Base-by-base conservation (phyloP, 805 yeast species). In the Candida wancherniae region DNA sequence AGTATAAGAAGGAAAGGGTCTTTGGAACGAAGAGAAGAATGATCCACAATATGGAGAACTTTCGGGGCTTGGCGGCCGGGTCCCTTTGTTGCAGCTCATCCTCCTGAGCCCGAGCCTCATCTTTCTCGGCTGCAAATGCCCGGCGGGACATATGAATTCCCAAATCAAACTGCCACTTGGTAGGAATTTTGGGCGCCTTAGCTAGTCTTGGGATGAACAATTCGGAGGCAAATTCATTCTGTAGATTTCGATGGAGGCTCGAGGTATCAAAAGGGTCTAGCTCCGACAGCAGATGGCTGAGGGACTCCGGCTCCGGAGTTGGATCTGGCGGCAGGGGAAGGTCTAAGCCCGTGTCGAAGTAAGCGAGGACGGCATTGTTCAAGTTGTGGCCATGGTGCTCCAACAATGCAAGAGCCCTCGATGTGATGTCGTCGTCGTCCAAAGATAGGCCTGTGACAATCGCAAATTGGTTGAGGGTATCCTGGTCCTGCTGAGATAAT, bases 291-390 rank as follows among this genome's bases (percentile, higher is more conserved):
- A 15, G 9, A 17, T 23, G 22, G 9, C 19, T 18, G 9, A 6
- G 25, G 10, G 11, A n/a, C 9, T 17, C 24, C 2, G 20, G 24
- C 9, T 19, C 25, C 4, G 37, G 24, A n/a, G 35, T 34, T 19
- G 29, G 40, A 5, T 24, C 31, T n/a, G n/a, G n/a, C n/a, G n/a
- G n/a, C n/a, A n/a, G n/a, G 9, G 46, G 44, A n/a, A 49, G 24
- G 2, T 54, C 59, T 34, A 64, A 58, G n/a, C 67, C 66, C 4
- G 45, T 34, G 44, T 81, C 88, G 48, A 78, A 78, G 50, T 67
- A 81, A 29, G 75, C 65, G 3, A 80, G 69, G 19, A 79, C 54
- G 1, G 86, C 75, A 24, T 69, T 61, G 44, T 80, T 84, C 29
- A 81, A 48, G 45, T 78, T 69, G 78, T 78, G 77, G 28, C 75